Evolutionary conservation across 345 rosid genomes (phyloP).

Genomic region (Psidium friedrichsthalianum): DNA sequence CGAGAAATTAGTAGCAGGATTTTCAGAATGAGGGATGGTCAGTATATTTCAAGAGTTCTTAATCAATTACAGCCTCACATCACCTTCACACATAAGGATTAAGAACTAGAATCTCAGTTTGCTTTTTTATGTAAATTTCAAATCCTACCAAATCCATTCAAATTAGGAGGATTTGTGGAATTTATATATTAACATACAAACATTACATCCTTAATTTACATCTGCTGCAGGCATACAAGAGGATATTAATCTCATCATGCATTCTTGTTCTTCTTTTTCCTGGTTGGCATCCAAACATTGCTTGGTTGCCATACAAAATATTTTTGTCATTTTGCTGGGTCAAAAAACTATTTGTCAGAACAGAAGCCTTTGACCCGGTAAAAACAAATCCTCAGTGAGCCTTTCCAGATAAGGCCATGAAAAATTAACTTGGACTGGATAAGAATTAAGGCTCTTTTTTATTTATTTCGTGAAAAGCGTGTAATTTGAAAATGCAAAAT

Average conservation of each 20-base stretch:
- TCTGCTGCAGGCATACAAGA: too few relatives aligned
- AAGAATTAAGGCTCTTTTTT: too few relatives aligned
- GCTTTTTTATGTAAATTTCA: not conserved
- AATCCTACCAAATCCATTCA: not conserved
- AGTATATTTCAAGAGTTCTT: not conserved
- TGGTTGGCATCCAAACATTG: too few relatives aligned
- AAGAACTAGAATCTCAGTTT: not conserved
- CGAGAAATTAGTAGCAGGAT: not conserved
- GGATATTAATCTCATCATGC: too few relatives aligned
- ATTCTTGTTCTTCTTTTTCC: too few relatives aligned
- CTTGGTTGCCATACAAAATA: too few relatives aligned
- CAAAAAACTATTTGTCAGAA: too few relatives aligned
- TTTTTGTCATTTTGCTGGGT: too few relatives aligned
- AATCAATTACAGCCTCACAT: not conserved
- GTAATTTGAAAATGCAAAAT: not conserved
- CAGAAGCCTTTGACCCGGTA: too few relatives aligned
- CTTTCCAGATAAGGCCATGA: not conserved
- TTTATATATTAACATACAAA: too few relatives aligned
- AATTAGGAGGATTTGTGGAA: not conserved
- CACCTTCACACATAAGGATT: not conserved
- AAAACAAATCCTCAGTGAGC: not conserved
- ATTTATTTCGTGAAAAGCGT: too few relatives aligned
- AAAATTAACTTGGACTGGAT: not conserved
- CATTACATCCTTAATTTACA: too few relatives aligned
- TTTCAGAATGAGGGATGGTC: not conserved